Conservation (phyloP, 306 rosid genomes). For the Citrullus mucosospermus region DNA sequence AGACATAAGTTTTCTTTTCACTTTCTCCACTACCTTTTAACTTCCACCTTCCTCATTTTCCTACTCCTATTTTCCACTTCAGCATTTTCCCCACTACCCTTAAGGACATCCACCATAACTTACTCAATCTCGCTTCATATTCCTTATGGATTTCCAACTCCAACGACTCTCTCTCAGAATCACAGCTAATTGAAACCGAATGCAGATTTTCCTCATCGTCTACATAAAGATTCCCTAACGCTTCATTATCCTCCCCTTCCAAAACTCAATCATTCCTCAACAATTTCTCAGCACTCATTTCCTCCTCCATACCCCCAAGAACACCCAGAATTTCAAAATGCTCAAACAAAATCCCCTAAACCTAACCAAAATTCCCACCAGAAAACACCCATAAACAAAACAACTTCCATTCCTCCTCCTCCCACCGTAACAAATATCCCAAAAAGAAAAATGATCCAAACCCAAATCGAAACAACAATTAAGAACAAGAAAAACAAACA, state of each 20-base stretch:
- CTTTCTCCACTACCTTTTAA: conserved; percentile 10
- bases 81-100: conserved; percentile 17
- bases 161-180: conserved; percentile 6
- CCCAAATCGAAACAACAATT: not conserved
- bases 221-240: conserved; percentile 12
- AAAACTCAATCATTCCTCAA: conserved; percentile 16
- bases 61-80: conserved; percentile 18
- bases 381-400: conserved; percentile 1
- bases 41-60: conserved; percentile 9
- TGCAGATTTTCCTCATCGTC: conserved; percentile 15
- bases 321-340: conserved; percentile 17
- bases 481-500: not conserved
- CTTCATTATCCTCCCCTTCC: conserved; percentile 7
- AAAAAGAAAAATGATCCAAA: not conserved
- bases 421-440: not conserved
- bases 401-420: not conserved
- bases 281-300: conserved; percentile 43
- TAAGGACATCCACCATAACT: conserved; percentile 17
- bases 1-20: conserved; percentile 14
- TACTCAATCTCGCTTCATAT: conserved; percentile 10
- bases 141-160: conserved; percentile 18
- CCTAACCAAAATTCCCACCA: conserved; percentile 9
- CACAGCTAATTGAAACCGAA: conserved; percentile 10
- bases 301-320: conserved; percentile 48
- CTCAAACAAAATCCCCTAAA: not conserved